A percentile compares a stretch with the other conserved stretches of the same genome.
Evolutionary conservation across 2,329 filamentous ascomycete species (phyloP).

Genomic region (Helicocarpus griseus): DNA sequence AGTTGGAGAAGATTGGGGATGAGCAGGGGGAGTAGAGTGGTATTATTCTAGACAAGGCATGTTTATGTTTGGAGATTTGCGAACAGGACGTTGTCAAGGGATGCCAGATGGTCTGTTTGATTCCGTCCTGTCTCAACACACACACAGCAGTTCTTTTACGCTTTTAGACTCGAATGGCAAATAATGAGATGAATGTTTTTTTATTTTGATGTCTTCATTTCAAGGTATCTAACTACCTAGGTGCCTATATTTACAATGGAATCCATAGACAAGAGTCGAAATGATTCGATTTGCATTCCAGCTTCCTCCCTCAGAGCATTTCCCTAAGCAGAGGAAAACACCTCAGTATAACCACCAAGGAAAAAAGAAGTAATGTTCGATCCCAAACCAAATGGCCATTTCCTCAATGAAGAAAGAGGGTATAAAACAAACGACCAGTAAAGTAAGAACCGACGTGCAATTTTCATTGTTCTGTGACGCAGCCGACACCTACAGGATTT

Average conservation of each 20-base stretch:
- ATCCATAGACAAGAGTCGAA: too few relatives aligned
- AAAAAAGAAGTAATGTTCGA: constrained; percentile 41
- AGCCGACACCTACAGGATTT: constrained; percentile 60
- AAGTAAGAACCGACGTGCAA: constrained; percentile 58
- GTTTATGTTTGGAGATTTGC: background rate
- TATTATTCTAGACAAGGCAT: background rate
- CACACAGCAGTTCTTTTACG: background rate
- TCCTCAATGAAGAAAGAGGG: constrained; percentile 25
- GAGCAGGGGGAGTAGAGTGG: constrained; percentile 49
- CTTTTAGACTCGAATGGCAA: background rate
- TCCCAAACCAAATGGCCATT: constrained; percentile 42
- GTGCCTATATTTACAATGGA: too few relatives aligned
- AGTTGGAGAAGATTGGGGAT: constrained; percentile 88
- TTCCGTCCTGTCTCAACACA: constrained; percentile 1
- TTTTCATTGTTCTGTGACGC: constrained; percentile 67
- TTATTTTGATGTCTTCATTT: background rate
- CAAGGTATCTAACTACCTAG: too few relatives aligned
- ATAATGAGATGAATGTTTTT: background rate
- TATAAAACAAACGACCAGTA: constrained; percentile 38
- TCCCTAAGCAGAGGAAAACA: background rate
- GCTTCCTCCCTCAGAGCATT: too few relatives aligned
- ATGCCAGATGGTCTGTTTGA: background rate
- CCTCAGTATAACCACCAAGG: background rate
- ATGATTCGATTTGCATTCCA: too few relatives aligned
- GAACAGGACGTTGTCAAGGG: background rate